Base-by-base conservation (phyloP, 768 basidiomycete species). In the Lactarius psammicola region DNA sequence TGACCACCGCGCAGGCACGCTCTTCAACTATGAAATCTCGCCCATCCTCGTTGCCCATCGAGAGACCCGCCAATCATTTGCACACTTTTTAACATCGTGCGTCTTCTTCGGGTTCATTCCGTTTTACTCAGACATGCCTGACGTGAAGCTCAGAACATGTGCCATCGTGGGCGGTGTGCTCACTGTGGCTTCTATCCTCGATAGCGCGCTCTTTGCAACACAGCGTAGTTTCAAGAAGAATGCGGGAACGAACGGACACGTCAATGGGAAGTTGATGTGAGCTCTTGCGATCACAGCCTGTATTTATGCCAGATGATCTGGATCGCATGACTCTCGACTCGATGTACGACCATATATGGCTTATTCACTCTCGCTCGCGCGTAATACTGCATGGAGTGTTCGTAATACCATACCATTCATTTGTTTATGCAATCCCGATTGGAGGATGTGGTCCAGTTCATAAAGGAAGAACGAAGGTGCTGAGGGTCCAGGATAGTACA, bases 131-230 rank as follows among this genome's bases (percentile, higher is more conserved):
- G 63, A 38, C 62, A 65, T 33, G 53, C 33, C 58, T 28, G 44
- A 60, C 40, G 30, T 20, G 60, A 42, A 40, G 13, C 26, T 23
- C 72, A 97, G 95, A 68, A 95, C 95, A 30, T 97, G 95, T 74
- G 97, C 97, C 2, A 98, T 99, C 72, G 89, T 99, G 33, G 97
- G 97, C 70, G 97, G 97, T 71, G 95, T 98, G 4, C 79, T 99
- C 66, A 99, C 97, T 5, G 89, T 99, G 23, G 95, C 95, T 20
- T 89, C 91, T 0, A 78, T 99, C 17, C 70, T 98, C 59, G 97
- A 98, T 76, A 85, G 90, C 66, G 79, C 92, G 59, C 82, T 97
- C 64, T 98, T 96, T 74, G 90, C 89, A 18, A 89, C 94, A 36
- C 83, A 85, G 59, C 85, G 87, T 67, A 83, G 82, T 55, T 74